Evolutionary conservation across 345 rosid species (phyloP), one percentile per base, ranked within the genome.

Genomic region (Hibiscus mutabilis): DNA sequence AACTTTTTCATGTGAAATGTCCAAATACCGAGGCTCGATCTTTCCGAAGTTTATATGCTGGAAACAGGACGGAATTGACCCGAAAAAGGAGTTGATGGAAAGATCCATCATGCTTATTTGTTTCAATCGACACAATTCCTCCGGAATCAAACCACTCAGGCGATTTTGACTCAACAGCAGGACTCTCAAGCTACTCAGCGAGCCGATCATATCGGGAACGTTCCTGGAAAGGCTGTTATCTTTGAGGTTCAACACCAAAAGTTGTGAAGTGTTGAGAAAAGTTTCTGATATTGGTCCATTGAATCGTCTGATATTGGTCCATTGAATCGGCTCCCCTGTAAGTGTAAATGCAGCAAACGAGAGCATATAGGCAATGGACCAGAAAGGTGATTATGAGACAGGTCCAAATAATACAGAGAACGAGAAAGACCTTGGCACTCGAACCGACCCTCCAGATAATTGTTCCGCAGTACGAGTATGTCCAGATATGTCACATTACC

Each of bases 31-130:
- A 10, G 59, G 59, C 27, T 12, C 18, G 16, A 59, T 25, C 35
- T 15, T 59, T 12, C 68, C 68, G 22, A 64, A 64, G 31, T 4
- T 10, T 14, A 64, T 35, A 40, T 21, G 13, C 15, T 64, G 49
- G 49, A 64, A 35, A 19, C 68, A 64, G 2, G 52, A 13, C 21
- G 68, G 68, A 5, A 64, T 46, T 2, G 35, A 0, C 0, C 74
- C 71, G 5, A 47, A 66, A 0, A 78, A 29, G 24, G 46, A n/a
- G 49, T 73, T 78, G 3, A 11, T 25, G 15, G 81, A 78, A 15
- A 74, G 74, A 58, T 74, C 77, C 40, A 78, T 27, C 7, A 29
- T n/a, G 3, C 37, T 0, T 11, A 76, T 25, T 0, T 3, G 0
- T 2, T 4, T 40, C n/a, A 72, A 49, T 5, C 46, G 10, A 15